These are phyloP conservation scores for Stephania cephalantha DNA, from an alignment of 164 flowering plant species.

Conservation along the genomic window DNA sequence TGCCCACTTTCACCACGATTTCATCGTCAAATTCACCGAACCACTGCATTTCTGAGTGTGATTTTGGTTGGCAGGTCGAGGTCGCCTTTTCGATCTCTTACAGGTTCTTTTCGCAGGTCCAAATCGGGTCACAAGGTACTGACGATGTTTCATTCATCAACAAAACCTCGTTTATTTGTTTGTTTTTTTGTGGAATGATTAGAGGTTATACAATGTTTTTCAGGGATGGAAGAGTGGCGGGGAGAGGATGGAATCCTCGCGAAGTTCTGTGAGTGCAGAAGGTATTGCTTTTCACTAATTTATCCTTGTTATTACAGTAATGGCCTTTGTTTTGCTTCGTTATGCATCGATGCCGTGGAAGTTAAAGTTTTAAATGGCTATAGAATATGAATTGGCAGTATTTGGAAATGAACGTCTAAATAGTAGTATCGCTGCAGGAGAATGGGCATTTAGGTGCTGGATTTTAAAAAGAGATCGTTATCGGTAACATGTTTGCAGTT, in stretches of 20 bases:
- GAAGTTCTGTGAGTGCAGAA: conserved; percentile 9
- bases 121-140: conserved; percentile 10
- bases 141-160: neutral
- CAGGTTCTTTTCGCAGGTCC: conserved; percentile 10
- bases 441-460: too few relatives aligned
- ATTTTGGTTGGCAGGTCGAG: conserved; percentile 21
- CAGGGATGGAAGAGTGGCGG: conserved; percentile 17
- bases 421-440: too few relatives aligned
- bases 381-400: too few relatives aligned
- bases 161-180: neutral
- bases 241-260: conserved; percentile 9
- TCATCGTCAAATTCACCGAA: too few relatives aligned
- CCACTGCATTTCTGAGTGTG: neutral
- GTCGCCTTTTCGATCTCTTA: conserved; percentile 17
- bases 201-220: neutral
- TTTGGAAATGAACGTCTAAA: too few relatives aligned
- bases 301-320: neutral
- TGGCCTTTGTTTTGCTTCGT: neutral
- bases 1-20: too few relatives aligned
- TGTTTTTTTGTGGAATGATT: neutral
- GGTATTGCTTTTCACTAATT: conserved; percentile 3
- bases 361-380: neutral
- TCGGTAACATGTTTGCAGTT: too few relatives aligned
- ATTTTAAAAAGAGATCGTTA: too few relatives aligned
- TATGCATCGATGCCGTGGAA: neutral